These are phyloP conservation scores for Termitomyces sp. DNA, from an alignment of 1,284 basidiomycete species.

Conservation along the genomic window DNA sequence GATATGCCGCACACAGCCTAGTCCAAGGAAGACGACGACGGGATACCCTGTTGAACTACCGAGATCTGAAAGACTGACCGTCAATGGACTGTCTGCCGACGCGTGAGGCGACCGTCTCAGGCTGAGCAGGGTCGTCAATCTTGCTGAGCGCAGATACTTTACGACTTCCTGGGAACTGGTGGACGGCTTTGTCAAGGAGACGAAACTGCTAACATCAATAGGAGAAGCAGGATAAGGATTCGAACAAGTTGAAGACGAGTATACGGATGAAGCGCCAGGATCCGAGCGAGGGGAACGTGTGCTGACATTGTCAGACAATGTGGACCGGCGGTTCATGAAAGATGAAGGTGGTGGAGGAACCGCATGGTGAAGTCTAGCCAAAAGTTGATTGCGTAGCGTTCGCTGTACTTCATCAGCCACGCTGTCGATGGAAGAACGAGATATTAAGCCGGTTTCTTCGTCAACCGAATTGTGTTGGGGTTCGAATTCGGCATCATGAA, in stretches of 20 bases:
- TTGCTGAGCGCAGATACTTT: constrained; percentile 78
- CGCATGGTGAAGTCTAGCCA: constrained; percentile 32
- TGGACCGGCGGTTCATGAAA: constrained; percentile 42
- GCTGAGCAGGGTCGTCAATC: constrained; percentile 78
- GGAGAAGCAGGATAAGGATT: constrained; percentile 40
- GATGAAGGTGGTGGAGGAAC: constrained; percentile 40
- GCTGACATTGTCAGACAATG: constrained; percentile 45
- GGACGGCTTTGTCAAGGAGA: constrained; percentile 37
- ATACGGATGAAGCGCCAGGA: constrained; percentile 39
- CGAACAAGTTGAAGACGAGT: constrained; percentile 43
- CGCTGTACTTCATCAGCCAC: constrained; percentile 74
- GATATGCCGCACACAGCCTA: constrained; percentile 92
- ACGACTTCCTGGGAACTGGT: constrained; percentile 69
- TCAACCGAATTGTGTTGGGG: constrained; percentile 43
- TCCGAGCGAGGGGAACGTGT: constrained; percentile 51
- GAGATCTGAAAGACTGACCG: constrained; percentile 91
- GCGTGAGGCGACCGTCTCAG: constrained; percentile 78
- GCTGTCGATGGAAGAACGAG: constrained; percentile 78
- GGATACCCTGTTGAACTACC: constrained; percentile 81
- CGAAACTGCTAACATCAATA: constrained; percentile 39
- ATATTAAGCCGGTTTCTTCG: constrained; percentile 59
- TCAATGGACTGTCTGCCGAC: constrained; percentile 64
- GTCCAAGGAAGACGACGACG: constrained; percentile 85
- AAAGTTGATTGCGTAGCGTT: constrained; percentile 57
- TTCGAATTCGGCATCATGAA: constrained; percentile 48